Conservation (phyloP, 129 eudicot species). For the Chrysanthemum lavandulifolium region DNA sequence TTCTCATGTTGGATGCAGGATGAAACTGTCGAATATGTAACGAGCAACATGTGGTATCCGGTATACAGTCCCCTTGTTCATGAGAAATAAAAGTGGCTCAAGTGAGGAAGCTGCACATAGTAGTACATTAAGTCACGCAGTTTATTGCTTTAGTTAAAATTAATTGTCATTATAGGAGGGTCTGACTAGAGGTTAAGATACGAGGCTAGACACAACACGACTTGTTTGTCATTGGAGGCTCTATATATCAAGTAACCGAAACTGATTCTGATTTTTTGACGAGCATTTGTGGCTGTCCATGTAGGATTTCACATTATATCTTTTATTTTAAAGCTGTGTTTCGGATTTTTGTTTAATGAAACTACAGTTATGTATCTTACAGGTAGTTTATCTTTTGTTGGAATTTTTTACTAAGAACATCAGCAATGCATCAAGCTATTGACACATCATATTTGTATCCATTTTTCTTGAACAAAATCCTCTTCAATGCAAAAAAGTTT, state of each 20-base stretch:
- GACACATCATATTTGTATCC: no score
- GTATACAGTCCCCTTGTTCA: constrained; percentile 94
- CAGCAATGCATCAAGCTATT: no score
- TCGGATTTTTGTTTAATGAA: neutral
- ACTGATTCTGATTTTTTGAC: constrained; percentile 26
- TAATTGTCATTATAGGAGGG: constrained; percentile 12
- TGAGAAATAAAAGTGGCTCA: constrained; percentile 55
- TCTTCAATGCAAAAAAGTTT: no score
- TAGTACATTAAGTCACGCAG: constrained; percentile 15
- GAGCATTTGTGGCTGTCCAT: constrained; percentile 23
- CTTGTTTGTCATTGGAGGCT: constrained; percentile 18
- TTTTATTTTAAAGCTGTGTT: constrained; percentile 9
- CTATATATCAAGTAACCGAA: constrained; percentile 14
- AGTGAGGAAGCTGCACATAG: constrained; percentile 3
- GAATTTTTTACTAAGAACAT: neutral
- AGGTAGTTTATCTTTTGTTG: no score
- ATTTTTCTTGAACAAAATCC: no score
- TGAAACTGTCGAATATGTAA: constrained; percentile 62
- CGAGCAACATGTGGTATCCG: constrained; percentile 86
- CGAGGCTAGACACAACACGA: constrained; percentile 16
- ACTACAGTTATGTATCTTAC: neutral
- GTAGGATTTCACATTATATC: constrained; percentile 17
- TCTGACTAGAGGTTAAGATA: constrained; percentile 18
- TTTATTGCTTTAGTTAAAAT: constrained; percentile 12
- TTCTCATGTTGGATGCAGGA: constrained; percentile 55